Evolutionary conservation across 768 basidiomycete genomes (phyloP).

Genomic region (Leccinum rimulosum): DNA sequence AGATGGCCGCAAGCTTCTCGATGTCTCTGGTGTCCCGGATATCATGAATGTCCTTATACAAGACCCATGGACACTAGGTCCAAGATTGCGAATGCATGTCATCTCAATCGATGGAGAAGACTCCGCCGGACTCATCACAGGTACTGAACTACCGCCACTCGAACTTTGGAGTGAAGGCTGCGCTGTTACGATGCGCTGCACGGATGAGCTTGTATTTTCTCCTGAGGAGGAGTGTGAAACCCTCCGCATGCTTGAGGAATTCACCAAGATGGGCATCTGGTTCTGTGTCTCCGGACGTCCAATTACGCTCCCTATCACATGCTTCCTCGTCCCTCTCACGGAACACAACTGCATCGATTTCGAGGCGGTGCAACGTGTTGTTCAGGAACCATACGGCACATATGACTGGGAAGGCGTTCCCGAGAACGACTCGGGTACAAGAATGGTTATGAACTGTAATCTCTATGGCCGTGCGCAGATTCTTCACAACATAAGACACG

Average conservation of each 20-base stretch:
- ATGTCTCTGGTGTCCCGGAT: constrained; percentile 46
- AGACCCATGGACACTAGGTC: constrained; percentile 64
- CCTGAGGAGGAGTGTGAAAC: constrained; percentile 45
- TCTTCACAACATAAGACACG: constrained; percentile 56
- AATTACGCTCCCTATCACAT: constrained; percentile 47
- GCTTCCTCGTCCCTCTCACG: constrained; percentile 68
- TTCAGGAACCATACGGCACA: constrained; percentile 48
- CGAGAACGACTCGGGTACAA: constrained; percentile 46
- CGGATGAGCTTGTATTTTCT: constrained; percentile 47
- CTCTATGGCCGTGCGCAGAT: constrained; percentile 54
- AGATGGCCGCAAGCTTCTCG: constrained; percentile 45
- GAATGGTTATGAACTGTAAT: constrained; percentile 54
- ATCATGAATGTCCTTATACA: constrained; percentile 59
- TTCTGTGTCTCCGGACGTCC: constrained; percentile 61
- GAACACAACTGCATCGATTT: constrained; percentile 55
- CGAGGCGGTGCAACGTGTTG: constrained; percentile 46
- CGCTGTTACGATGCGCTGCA: constrained; percentile 40
- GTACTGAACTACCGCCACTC: constrained; percentile 49
- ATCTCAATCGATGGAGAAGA: constrained; percentile 49
- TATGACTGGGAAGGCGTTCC: constrained; percentile 55
- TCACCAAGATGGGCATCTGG: constrained; percentile 60
- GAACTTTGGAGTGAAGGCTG: constrained; percentile 40
- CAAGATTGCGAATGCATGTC: constrained; percentile 61
- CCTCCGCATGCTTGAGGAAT: constrained; percentile 58
- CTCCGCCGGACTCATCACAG: constrained; percentile 66